A percentile compares a stretch with the other conserved stretches of the same genome.
phyloP scores from a whole-genome alignment of 169 alveolate species.

The Plasmodium yoelii region DNA sequence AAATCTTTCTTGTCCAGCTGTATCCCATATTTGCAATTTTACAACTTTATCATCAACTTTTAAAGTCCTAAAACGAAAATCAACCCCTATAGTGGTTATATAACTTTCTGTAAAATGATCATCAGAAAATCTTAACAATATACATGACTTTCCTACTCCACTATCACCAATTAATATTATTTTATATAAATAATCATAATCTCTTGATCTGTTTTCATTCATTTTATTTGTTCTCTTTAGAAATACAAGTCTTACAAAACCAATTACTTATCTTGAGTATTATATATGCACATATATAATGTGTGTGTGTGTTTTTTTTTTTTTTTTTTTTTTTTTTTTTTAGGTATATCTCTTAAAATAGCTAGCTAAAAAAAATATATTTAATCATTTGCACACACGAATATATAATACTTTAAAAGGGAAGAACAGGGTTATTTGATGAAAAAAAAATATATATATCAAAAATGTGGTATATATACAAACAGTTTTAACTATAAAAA shows the following conservation, averaged over 20 bases:
- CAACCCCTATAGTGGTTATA: conserved; percentile 92
- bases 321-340: too few species aligned
- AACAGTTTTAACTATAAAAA: too few species aligned
- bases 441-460: too few species aligned
- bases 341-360: too few species aligned
- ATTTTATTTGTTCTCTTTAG: neutral
- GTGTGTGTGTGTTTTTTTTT: neutral
- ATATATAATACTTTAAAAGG: too few species aligned
- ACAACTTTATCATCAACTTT: conserved; percentile 92
- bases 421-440: too few species aligned
- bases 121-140: conserved; percentile 96
- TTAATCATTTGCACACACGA: neutral
- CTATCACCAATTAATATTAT: conserved; percentile 98
- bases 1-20: conserved; percentile 98
- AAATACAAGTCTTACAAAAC: neutral
- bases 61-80: conserved; percentile 92
- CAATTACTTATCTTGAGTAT: neutral
- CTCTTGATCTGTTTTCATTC: conserved; percentile 52
- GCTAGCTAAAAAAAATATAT: too few species aligned
- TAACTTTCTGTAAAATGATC: conserved; percentile 91
- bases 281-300: neutral
- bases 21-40: conserved; percentile 97
- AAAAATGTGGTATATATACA: too few species aligned
- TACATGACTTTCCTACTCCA: conserved; percentile 98
- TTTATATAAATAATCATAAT: conserved; percentile 95